Evolutionary conservation across 805 yeast species (phyloP).

Genomic region (Saturnispora kantuleensis): DNA sequence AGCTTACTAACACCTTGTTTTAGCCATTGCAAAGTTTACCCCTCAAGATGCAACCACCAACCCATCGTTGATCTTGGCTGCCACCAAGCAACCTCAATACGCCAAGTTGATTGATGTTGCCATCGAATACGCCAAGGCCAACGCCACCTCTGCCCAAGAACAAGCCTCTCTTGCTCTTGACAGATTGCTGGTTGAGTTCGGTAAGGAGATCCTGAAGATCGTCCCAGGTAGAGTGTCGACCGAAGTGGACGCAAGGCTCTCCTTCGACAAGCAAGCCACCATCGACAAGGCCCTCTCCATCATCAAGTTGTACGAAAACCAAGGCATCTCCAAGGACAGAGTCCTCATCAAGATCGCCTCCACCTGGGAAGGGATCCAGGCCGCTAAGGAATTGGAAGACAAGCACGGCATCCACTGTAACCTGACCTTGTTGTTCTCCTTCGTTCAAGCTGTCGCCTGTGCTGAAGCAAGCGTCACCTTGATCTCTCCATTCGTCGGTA

Average conservation of each 20-base stretch:
- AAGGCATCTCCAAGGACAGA: constrained; percentile 83
- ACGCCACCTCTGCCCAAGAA: constrained; percentile 49
- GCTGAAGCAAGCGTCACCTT: constrained; percentile 96
- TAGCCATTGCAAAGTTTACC: constrained; percentile 85
- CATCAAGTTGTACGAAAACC: constrained; percentile 74
- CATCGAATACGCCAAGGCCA: constrained; percentile 68
- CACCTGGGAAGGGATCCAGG: constrained; percentile 99
- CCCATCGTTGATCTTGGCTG: constrained; percentile 95
- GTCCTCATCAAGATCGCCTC: constrained; percentile 94
- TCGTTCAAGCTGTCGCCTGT: constrained; percentile 96
- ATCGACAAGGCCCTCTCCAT: constrained; percentile 87
- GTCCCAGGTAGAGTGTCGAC: constrained; percentile 99
- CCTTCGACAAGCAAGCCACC: constrained; percentile 91
- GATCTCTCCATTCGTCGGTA: constrained; percentile 98
- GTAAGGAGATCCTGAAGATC: constrained; percentile 81
- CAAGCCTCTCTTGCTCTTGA: constrained; percentile 81
- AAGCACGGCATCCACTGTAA: constrained; percentile 89
- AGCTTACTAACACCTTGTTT: not conserved
- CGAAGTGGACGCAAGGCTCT: constrained; percentile 97
- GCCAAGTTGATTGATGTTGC: constrained; percentile 86
- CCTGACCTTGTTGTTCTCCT: constrained; percentile 90
- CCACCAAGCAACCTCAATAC: constrained; percentile 83
- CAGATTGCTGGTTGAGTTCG: constrained; percentile 90
- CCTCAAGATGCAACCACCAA: constrained; percentile 99
- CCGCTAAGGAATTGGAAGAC: constrained; percentile 89